A percentile compares a stretch with the other conserved stretches of the same genome.
Conservation (phyloP, 345 rosid species). For the Xanthoceras sorbifolium region DNA sequence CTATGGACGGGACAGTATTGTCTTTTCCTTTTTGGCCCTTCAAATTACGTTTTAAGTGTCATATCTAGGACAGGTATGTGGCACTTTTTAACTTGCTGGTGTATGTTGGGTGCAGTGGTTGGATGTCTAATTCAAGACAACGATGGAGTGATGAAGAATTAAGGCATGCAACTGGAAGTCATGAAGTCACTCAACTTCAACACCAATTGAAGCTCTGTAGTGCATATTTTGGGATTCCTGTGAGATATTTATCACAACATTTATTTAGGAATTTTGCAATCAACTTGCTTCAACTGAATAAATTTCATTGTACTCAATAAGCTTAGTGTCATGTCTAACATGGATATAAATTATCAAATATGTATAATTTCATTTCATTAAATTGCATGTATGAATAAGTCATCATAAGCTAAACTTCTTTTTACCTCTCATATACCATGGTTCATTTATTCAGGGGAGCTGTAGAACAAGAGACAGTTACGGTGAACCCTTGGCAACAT, state of each 20-base stretch:
- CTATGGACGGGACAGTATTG: not conserved
- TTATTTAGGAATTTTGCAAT: conserved; percentile 11
- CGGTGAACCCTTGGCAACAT: conserved; percentile 95
- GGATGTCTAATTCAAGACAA: conserved; percentile 35
- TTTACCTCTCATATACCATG: conserved; percentile 15
- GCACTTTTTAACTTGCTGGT: conserved; percentile 9
- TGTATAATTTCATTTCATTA: not conserved
- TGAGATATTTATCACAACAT: conserved; percentile 30
- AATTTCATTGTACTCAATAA: not conserved
- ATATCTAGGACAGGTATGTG: not conserved
- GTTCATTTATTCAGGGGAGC: conserved; percentile 56
- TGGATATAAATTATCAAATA: not conserved
- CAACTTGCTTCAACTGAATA: not conserved
- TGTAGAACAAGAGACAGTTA: conserved; percentile 50
- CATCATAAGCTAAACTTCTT: not conserved
- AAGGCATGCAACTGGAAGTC: conserved; percentile 68
- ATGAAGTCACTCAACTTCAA: conserved; percentile 45
- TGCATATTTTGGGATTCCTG: conserved; percentile 78
- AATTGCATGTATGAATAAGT: not conserved
- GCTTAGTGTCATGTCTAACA: not conserved
- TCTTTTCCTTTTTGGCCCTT: not conserved
- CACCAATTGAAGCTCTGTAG: conserved; percentile 70
- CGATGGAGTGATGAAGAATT: conserved; percentile 77
- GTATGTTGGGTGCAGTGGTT: conserved; percentile 31
- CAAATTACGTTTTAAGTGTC: not conserved